Percentiles rank a stretch among this genome's conserved stretches.
These are phyloP conservation scores for Phaffia rhodozyma DNA, from an alignment of 1,284 basidiomycete genomes.

Conservation along the genomic window DNA sequence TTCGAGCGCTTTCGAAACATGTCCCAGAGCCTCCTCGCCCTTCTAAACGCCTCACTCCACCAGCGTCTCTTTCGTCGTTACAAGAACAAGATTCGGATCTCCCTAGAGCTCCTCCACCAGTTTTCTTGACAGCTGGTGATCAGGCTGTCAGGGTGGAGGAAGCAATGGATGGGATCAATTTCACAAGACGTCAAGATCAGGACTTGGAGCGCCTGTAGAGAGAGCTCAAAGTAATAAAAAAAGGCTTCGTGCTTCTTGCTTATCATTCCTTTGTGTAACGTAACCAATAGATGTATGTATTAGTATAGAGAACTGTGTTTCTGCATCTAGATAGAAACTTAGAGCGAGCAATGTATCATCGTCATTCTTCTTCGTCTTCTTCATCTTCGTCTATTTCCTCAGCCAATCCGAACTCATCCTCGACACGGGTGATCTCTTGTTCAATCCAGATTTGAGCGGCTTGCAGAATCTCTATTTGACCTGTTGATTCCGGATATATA, in stretches of 20 bases:
- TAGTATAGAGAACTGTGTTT: too few species aligned
- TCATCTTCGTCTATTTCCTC: constrained; percentile 12
- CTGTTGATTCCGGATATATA: background rate
- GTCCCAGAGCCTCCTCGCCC: background rate
- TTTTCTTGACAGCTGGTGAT: constrained; percentile 1
- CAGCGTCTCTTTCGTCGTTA: background rate
- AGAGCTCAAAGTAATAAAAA: too few species aligned
- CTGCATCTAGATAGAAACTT: too few species aligned
- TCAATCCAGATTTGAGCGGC: constrained; percentile 2
- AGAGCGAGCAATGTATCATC: too few species aligned
- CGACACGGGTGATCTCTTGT: background rate
- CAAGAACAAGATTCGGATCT: background rate
- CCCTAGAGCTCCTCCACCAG: background rate
- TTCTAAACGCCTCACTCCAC: background rate
- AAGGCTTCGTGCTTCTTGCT: too few species aligned
- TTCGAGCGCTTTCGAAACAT: constrained; percentile 45
- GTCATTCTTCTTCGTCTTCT: constrained; percentile 3
- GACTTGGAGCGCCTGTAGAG: too few species aligned
- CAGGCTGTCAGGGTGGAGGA: constrained; percentile 4
- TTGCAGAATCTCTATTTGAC: constrained; percentile 21
- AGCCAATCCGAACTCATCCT: constrained; percentile 16
- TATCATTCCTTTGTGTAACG: too few species aligned
- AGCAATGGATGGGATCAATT: constrained; percentile 1
- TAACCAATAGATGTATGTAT: too few species aligned
- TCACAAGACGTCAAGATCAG: background rate